Percentiles rank a stretch among this genome's conserved stretches.
These are phyloP conservation scores for Nakaseomyces glabratus DNA, from an alignment of 1,139 yeast genomes.

Conservation along the genomic window DNA sequence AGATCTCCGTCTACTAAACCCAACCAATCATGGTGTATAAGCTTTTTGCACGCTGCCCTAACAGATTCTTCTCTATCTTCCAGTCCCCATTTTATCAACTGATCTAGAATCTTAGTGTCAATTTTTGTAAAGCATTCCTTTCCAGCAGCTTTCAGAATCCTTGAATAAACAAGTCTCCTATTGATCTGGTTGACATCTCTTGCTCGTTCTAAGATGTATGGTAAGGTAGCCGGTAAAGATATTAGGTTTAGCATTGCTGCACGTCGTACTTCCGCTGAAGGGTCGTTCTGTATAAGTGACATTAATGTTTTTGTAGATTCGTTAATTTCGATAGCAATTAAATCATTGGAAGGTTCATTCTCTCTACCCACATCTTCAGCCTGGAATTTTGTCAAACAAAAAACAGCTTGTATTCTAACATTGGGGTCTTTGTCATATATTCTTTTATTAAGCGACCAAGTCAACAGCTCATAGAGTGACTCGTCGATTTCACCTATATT, in stretches of 20 bases:
- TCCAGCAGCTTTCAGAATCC: conserved; percentile 59
- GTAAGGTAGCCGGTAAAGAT: conserved; percentile 41
- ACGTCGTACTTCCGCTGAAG: conserved; percentile 81
- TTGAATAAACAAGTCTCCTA: conserved; percentile 63
- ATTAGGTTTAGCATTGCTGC: conserved; percentile 68
- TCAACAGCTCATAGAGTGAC: conserved; percentile 55
- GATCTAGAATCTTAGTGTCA: conserved; percentile 52
- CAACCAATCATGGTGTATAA: conserved; percentile 70
- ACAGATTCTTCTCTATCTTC: conserved; percentile 77
- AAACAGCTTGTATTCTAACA: conserved; percentile 75
- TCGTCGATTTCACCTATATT: conserved; percentile 71
- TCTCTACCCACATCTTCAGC: conserved; percentile 33
- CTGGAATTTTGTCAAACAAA: conserved; percentile 74
- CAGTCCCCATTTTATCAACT: conserved; percentile 72
- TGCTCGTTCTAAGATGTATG: conserved; percentile 66
- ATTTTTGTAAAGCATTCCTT: conserved; percentile 47
- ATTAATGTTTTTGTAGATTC: conserved; percentile 48
- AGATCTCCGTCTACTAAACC: conserved; percentile 60
- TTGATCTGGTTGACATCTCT: conserved; percentile 67
- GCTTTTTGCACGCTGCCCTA: conserved; percentile 57
- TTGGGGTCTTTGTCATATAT: conserved; percentile 69
- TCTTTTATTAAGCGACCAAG: conserved; percentile 53
- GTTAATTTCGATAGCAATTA: conserved; percentile 33
- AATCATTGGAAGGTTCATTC: conserved; percentile 27
- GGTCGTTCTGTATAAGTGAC: conserved; percentile 59